Base-by-base conservation (phyloP, 805 yeast genomes). In the Wickerhamomyces tratensis region DNA sequence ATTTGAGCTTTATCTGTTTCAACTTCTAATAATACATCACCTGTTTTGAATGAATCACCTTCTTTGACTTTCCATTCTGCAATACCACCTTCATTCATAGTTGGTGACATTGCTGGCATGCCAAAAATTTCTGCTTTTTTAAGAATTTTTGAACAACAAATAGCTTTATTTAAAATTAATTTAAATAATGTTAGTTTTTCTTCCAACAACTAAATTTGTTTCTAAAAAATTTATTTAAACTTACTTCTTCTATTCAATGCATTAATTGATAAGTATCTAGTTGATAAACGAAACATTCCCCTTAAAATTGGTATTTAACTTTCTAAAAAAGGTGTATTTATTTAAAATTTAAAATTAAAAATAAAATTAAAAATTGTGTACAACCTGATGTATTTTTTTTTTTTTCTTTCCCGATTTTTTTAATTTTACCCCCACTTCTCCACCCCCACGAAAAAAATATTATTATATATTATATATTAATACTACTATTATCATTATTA, bases 61-160 rank as follows among this genome's bases (percentile, higher is more conserved):
- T 74, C 82, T 61, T 88, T 80, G 55, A 80, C 71, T 59, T 86
- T 85, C 98, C 98, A 91, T 42, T 78, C 72, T 11, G 87, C 86
- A 49, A 91, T 75, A 6, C 95, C 96, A 36, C 98, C 98, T 58
- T 81, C 86, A 30, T 88, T 87, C 98, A 91, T 91, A 7, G 98
- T 91, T 37, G 98, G 98, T 6, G 97, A 89, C 96, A 91, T 86
- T 26, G 98, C 97, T 5, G 98, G 98, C 98, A 91, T 91, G 42
- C 71, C 79, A 66, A 86, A 87, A 50, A 76, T 59, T 41, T 60
- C 56, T 11, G 67, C 68, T 41, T 57, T 54, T 27, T 39, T 41
- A 5, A 52, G 29, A 8, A 44, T 42, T n/a, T 41, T 33, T 7
- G 60, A 46, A 7, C 50, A 20, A 20, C 20, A 20, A 20, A 20